phyloP scores from a whole-genome alignment of 257 asterid genomes.

The Osmanthus fragrans region DNA sequence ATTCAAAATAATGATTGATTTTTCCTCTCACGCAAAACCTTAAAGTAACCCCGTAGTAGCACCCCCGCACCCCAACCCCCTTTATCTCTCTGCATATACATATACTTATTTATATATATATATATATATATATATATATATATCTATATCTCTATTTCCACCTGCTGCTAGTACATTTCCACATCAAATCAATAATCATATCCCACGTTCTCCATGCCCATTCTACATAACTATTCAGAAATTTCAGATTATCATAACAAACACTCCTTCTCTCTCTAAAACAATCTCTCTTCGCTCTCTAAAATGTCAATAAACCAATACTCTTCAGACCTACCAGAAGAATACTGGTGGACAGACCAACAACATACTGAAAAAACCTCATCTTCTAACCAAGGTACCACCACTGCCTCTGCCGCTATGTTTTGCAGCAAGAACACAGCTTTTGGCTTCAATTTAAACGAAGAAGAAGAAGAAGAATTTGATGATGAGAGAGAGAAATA shows the following conservation, averaged over 20 bases:
- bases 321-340: slow-evolving; percentile 49
- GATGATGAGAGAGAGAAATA: neutral
- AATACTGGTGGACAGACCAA: slow-evolving; percentile 54
- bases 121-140: neutral
- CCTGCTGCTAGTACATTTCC: slow-evolving; percentile 12
- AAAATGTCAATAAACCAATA: slow-evolving; percentile 70
- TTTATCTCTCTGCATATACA: neutral
- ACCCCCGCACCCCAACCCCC: slow-evolving; percentile 13
- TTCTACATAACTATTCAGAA: slow-evolving; percentile 16
- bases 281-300: slow-evolving; percentile 4
- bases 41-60: slow-evolving; percentile 36
- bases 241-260: slow-evolving; percentile 24
- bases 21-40: slow-evolving; percentile 70
- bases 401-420: slow-evolving; percentile 4
- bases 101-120: neutral
- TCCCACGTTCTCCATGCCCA: slow-evolving; percentile 1
- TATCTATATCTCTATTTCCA: slow-evolving; percentile 1
- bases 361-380: slow-evolving; percentile 34
- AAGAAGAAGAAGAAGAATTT: slow-evolving; percentile 40
- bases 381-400: slow-evolving; percentile 23
- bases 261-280: neutral
- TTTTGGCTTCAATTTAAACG: slow-evolving; percentile 59
- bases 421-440: slow-evolving; percentile 12
- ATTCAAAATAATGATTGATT: slow-evolving; percentile 69
- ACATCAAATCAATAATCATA: slow-evolving; percentile 3